A percentile compares a stretch with the other conserved stretches of the same genome.
Conservation (phyloP, 805 yeast species). For the Candida michaelii region DNA sequence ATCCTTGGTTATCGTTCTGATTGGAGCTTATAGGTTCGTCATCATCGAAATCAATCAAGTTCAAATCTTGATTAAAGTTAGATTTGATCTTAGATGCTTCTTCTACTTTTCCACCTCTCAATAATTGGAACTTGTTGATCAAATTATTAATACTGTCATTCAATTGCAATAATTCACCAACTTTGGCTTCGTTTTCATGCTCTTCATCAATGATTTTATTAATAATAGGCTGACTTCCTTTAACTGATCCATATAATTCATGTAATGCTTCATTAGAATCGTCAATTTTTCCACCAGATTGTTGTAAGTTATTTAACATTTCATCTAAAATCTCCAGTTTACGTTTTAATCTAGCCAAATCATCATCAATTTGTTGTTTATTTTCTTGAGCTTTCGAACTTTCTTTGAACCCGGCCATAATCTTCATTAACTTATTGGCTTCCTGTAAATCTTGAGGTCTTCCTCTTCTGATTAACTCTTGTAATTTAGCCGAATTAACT, state of each 20-base stretch:
- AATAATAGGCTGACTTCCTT: conserved; percentile 82
- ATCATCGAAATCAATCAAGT: conserved; percentile 45
- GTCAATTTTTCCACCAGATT: conserved; percentile 38
- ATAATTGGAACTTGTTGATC: conserved; percentile 61
- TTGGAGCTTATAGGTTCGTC: conserved; percentile 34
- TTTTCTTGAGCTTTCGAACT: conserved; percentile 68
- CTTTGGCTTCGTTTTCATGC: conserved; percentile 60
- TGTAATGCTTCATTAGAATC: conserved; percentile 68
- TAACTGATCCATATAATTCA: conserved; percentile 77
- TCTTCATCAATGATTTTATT: conserved; percentile 83
- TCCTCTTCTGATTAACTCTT: conserved; percentile 92
- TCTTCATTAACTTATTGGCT: conserved; percentile 94
- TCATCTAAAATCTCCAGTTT: conserved; percentile 87
- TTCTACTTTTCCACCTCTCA: conserved; percentile 62
- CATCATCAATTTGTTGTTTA: conserved; percentile 77
- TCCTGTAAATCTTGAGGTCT: conserved; percentile 93
- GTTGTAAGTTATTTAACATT: conserved; percentile 61
- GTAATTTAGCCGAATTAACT: conserved; percentile 92
- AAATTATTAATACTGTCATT: conserved; percentile 76
- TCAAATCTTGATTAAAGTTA: conserved; percentile 28
- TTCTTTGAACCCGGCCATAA: conserved; percentile 96
- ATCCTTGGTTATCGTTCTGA: conserved; percentile 41
- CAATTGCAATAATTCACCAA: conserved; percentile 61
- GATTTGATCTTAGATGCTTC: conserved; percentile 52
- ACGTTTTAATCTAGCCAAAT: conserved; percentile 76